These are phyloP conservation scores for Hyphopichia homilentoma DNA, from an alignment of 805 yeast genomes.

Conservation along the genomic window DNA sequence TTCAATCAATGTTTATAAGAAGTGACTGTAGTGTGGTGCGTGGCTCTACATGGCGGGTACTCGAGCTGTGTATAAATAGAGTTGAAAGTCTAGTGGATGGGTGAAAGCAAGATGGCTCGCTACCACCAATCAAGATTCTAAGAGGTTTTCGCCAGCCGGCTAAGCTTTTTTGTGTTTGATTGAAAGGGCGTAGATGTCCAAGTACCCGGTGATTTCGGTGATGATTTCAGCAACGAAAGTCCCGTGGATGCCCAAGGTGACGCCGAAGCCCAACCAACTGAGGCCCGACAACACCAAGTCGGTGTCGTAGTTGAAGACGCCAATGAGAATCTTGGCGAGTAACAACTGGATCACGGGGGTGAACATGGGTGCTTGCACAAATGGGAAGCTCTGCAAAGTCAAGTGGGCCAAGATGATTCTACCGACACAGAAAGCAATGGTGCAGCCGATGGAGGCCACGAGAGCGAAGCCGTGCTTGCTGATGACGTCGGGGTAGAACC, in stretches of 20 bases:
- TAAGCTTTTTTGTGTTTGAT: slow-evolving; percentile 71
- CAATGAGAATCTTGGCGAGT: slow-evolving; percentile 29
- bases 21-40: too few species aligned
- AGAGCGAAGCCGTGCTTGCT: slow-evolving; percentile 48
- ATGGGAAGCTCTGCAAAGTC: slow-evolving; percentile 75
- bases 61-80: too few species aligned
- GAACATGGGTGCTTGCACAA: slow-evolving; percentile 63
- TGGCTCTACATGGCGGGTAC: too few species aligned
- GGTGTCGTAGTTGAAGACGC: slow-evolving; percentile 35
- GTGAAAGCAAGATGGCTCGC: too few species aligned
- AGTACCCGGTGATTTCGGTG: slow-evolving; percentile 69
- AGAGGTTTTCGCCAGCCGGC: too few species aligned
- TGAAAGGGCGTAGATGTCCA: slow-evolving; percentile 82
- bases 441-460: slow-evolving; percentile 65
- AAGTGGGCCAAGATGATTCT: slow-evolving; percentile 85
- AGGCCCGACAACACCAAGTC: slow-evolving; percentile 46
- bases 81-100: too few species aligned
- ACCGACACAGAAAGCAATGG: slow-evolving; percentile 85
- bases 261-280: slow-evolving; percentile 63
- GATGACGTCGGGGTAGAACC: slow-evolving; percentile 52
- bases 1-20: too few species aligned
- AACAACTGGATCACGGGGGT: slow-evolving; percentile 55
- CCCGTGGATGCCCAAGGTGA: slow-evolving; percentile 64
- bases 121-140: neutral
- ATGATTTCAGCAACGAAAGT: slow-evolving; percentile 75